A percentile compares a stretch with the other conserved stretches of the same genome.
Evolutionary conservation across 176 grass and related monocot species (phyloP).

Genomic region (Olyra latifolia): DNA sequence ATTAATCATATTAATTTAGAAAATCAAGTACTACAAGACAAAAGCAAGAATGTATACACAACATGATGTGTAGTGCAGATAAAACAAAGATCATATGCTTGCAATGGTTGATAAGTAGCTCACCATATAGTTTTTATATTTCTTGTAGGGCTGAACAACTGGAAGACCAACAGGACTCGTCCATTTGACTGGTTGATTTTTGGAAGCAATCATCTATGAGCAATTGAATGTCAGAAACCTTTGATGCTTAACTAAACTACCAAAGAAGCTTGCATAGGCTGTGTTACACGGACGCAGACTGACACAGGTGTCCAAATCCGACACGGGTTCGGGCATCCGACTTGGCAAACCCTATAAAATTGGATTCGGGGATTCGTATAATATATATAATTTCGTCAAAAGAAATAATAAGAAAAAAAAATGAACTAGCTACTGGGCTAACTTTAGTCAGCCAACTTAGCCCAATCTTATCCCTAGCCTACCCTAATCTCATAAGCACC

Average conservation of each 20-base stretch:
- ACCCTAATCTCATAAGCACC: too few species aligned
- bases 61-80: neutral
- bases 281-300: too few species aligned
- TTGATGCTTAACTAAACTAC: constrained; percentile 24
- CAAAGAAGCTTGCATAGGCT: neutral
- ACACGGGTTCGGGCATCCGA: too few species aligned
- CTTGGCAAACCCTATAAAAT: too few species aligned
- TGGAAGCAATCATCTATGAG: constrained; percentile 83
- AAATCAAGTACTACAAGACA: neutral
- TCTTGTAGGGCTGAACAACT: constrained; percentile 95
- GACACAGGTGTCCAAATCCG: too few species aligned
- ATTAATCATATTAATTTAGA: neutral
- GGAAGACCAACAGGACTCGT: constrained; percentile 89
- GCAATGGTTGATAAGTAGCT: constrained; percentile 47
- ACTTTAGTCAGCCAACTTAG: too few species aligned
- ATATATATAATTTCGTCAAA: too few species aligned
- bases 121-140: constrained; percentile 75
- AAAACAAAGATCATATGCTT: neutral
- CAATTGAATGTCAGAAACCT: constrained; percentile 31
- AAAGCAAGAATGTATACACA: constrained; percentile 5
- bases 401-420: too few species aligned
- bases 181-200: constrained; percentile 90
- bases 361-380: too few species aligned
- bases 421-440: too few species aligned
- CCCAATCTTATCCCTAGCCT: too few species aligned